Evolutionary conservation across 2,329 filamentous ascomycete species (phyloP), one percentile per base, ranked within the genome.

Genomic region (Scedosporium minutisporum): DNA sequence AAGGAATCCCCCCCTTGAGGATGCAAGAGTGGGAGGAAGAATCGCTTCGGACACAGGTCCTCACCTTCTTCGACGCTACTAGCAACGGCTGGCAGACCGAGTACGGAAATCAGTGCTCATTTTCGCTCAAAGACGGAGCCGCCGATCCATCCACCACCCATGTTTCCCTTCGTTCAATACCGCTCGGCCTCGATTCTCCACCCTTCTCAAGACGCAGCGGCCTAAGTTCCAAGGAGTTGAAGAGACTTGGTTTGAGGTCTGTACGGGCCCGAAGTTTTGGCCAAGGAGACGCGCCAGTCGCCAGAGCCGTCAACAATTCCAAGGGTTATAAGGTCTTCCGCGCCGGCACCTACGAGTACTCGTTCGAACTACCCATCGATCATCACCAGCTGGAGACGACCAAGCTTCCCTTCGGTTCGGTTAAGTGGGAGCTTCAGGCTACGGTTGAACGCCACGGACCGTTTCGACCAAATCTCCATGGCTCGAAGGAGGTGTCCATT

Each of bases 1-100:
- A 97, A 77, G 91, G 92, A 60, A 95, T 97, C 33, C 93, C 95
- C 3, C 92, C 93, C 0, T 82, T 88, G 63, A 96, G 96, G 73
- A 82, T 88, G 1, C 90, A 96, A 48, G 86, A 91, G 61, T 88
- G 86, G 69, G 92, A 97, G 71, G 89, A 91, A 65, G 89, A 95
- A 67, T 90, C 87, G 3, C 81, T 97, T 64, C 88, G 96, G 74
- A 93, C 90, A 48, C 93, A 97, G 70, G 93, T 87, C 18, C 87
- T 91, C 75, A 93, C 89, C 0, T 97, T 97, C 72, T 99, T 97
- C 80, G 96, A 97, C 69, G 88, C 89, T 58, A 78, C 82, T 70
- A 82, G 86, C 65, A 80, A 84, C 63, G 78, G 78, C 3, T 84
- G 83, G 78, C 82, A 85, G 68, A 80, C 78, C 18, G 81, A 84